phyloP scores from a whole-genome alignment of 1,284 basidiomycete species.

The Earliella scabrosa region DNA sequence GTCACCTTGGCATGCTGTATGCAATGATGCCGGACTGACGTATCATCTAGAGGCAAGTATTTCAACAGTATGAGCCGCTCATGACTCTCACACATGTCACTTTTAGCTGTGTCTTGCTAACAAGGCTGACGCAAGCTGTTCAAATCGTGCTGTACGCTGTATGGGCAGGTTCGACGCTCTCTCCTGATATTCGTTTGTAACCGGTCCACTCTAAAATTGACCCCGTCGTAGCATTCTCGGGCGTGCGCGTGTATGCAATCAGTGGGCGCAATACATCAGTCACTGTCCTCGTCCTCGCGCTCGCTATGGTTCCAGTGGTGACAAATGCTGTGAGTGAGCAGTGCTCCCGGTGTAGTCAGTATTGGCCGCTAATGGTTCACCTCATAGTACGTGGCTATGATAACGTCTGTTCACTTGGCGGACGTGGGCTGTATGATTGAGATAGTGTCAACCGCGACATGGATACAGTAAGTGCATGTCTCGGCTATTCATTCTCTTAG shows the following conservation, averaged over 20 bases:
- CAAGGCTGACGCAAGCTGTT: constrained; percentile 1
- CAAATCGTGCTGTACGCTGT: constrained; percentile 12
- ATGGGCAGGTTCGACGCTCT: constrained; percentile 24
- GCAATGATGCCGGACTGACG: too few species aligned
- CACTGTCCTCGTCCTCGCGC: constrained; percentile 9
- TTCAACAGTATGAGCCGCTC: too few species aligned
- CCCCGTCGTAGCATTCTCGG: constrained; percentile 10
- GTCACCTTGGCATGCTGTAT: too few species aligned
- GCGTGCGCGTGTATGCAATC: constrained; percentile 20
- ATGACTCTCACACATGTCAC: background rate
- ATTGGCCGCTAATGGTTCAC: too few species aligned
- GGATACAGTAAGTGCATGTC: too few species aligned
- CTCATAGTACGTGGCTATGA: background rate
- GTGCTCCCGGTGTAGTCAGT: background rate
- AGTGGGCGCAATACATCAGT: constrained; percentile 8
- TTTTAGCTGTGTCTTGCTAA: background rate
- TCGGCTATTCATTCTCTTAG: too few species aligned
- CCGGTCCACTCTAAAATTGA: too few species aligned
- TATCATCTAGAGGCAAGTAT: constrained; percentile 10
- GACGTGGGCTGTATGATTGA: too few species aligned
- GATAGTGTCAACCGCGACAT: too few species aligned
- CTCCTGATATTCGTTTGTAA: too few species aligned
- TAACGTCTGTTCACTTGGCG: too few species aligned
- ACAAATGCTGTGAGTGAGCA: constrained; percentile 12
- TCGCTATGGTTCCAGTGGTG: constrained; percentile 17